These are phyloP conservation scores for thale cress (Arabidopsis thaliana) DNA, from an alignment of 345 rosid species.

Conservation along the genomic window DNA sequence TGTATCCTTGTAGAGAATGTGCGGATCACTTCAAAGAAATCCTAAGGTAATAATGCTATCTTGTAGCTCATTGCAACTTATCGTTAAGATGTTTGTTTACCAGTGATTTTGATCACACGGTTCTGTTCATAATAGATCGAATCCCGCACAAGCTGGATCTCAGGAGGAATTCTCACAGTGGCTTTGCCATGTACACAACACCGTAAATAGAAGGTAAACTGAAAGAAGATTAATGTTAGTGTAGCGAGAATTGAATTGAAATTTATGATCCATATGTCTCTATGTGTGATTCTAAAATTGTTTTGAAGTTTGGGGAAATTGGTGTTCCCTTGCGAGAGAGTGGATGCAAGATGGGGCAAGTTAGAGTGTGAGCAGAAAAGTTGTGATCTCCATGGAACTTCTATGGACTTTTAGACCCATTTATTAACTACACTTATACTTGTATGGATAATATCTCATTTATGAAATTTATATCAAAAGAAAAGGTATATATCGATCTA, in stretches of 20 bases:
- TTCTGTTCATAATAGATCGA: constrained; percentile 56
- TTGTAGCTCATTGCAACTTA: constrained; percentile 14
- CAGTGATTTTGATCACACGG: constrained; percentile 8
- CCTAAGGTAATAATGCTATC: constrained; percentile 63
- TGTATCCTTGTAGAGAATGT: constrained; percentile 96
- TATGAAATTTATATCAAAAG: no score
- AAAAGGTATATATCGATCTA: background rate
- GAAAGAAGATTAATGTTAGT: background rate
- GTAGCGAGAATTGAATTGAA: background rate
- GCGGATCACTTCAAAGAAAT: constrained; percentile 96
- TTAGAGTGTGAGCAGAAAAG: constrained; percentile 83
- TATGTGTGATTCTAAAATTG: constrained; percentile 1
- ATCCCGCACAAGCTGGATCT: constrained; percentile 80
- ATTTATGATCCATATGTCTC: constrained; percentile 7
- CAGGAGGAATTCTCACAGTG: constrained; percentile 89
- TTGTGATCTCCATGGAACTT: constrained; percentile 82
- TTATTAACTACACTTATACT: no score
- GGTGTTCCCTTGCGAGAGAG: constrained; percentile 81
- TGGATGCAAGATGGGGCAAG: constrained; percentile 98
- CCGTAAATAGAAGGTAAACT: constrained; percentile 88
- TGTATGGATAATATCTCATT: no score
- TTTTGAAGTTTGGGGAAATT: constrained; percentile 71
- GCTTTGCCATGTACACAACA: constrained; percentile 90
- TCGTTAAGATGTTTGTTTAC: no score
- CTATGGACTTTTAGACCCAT: constrained; percentile 38